Evolutionary conservation across 495 filamentous ascomycete species (phyloP).

Genomic region (Xylaria intraflava): DNA sequence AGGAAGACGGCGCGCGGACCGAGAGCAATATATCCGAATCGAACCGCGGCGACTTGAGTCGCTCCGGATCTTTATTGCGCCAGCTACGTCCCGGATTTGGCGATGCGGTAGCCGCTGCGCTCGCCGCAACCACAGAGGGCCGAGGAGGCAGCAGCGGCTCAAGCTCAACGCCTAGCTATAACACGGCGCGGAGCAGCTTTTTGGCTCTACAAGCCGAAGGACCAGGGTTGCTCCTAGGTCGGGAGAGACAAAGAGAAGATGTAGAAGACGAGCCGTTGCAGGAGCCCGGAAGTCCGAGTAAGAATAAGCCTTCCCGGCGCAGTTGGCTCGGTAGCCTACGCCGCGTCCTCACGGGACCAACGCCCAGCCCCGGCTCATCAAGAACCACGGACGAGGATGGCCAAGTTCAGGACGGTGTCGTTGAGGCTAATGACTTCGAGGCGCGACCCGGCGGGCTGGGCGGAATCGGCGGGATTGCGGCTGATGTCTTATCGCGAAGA

Average conservation of each 20-base stretch:
- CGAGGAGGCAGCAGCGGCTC: constrained; percentile 32
- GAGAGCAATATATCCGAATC: constrained; percentile 37
- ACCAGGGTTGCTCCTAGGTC: constrained; percentile 49
- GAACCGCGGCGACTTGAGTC: constrained; percentile 30
- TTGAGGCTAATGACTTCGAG: constrained; percentile 27
- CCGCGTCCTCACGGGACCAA: constrained; percentile 34
- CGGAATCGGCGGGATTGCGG: constrained; percentile 24
- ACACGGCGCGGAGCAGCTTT: constrained; percentile 59
- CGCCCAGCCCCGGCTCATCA: constrained; percentile 15
- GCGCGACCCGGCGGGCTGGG: constrained; percentile 20
- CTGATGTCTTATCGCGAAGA: constrained; percentile 29
- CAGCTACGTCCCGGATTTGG: constrained; percentile 17
- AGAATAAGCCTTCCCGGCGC: constrained; percentile 31
- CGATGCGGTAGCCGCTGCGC: constrained; percentile 17
- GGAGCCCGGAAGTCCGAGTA: constrained; percentile 40
- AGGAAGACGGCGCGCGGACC: constrained; percentile 27
- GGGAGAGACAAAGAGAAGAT: constrained; percentile 10
- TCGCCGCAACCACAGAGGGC: constrained; percentile 16
- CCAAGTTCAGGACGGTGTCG: constrained; percentile 20
- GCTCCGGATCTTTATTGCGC: constrained; percentile 25
- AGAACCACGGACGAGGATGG: constrained; percentile 15
- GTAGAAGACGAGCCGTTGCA: constrained; percentile 24
- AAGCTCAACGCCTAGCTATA: constrained; percentile 53
- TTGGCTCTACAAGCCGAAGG: constrained; percentile 59
- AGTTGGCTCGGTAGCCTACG: constrained; percentile 46